phyloP scores from a whole-genome alignment of 768 basidiomycete species.

The Boletus subcaerulescens region DNA sequence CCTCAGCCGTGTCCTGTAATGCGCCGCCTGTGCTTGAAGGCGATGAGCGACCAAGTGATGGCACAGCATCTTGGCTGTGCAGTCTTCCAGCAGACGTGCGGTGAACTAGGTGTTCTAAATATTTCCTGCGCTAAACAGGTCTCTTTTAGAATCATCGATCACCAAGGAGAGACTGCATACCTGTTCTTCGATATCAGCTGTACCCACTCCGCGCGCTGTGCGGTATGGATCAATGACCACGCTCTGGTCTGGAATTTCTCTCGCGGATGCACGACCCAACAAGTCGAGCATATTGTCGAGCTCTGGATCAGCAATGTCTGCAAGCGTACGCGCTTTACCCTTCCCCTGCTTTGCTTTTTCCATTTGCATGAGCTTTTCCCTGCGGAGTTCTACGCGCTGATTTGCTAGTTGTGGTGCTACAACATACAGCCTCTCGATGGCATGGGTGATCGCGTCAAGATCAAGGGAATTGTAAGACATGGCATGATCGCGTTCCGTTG shows the following conservation, averaged over 20 bases:
- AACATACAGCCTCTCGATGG: conserved; percentile 85
- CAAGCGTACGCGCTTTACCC: conserved; percentile 43
- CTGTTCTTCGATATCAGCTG: conserved; percentile 60
- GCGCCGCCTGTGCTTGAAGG: conserved; percentile 14
- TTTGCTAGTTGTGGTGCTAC: conserved; percentile 87
- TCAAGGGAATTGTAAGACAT: conserved; percentile 55
- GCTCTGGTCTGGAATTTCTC: conserved; percentile 67
- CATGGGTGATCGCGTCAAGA: conserved; percentile 78
- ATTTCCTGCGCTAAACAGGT: conserved; percentile 56
- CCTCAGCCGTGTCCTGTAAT: neutral
- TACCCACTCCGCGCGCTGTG: conserved; percentile 49
- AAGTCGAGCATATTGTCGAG: conserved; percentile 71
- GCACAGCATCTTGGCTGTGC: conserved; percentile 74
- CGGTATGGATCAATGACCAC: conserved; percentile 64
- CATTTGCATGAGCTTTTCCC: conserved; percentile 66
- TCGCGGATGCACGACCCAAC: conserved; percentile 65
- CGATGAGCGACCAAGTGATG: conserved; percentile 30
- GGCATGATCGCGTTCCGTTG: neutral
- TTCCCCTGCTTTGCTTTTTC: conserved; percentile 62
- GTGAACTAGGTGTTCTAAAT: conserved; percentile 69
- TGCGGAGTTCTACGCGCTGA: conserved; percentile 89
- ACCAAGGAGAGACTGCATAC: conserved; percentile 36
- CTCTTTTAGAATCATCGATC: conserved; percentile 7
- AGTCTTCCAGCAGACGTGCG: conserved; percentile 75
- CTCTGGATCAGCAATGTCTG: conserved; percentile 39